Conservation (phyloP, 192 early-diverging fungal genomes). For the Polychytrium aggregatum region DNA sequence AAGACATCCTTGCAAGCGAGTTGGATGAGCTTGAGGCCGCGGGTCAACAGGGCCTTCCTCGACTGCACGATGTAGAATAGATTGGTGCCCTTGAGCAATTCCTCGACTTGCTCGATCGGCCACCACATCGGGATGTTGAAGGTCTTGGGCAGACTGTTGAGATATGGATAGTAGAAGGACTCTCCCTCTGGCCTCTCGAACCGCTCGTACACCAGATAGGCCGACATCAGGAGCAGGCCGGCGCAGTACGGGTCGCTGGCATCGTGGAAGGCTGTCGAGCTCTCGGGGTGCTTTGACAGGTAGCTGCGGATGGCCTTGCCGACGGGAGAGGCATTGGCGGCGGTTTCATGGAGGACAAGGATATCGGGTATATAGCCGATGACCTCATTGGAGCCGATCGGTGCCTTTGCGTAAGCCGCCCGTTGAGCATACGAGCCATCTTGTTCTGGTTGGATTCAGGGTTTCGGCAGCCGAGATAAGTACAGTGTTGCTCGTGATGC, state of each 20-base stretch:
- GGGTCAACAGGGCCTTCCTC: slow-evolving; percentile 13
- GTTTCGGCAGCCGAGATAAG: not conserved
- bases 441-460: not conserved
- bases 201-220: slow-evolving; percentile 25
- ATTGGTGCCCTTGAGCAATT: slow-evolving; percentile 21
- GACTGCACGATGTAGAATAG: slow-evolving; percentile 19
- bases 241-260: slow-evolving; percentile 17
- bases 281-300: slow-evolving; percentile 6
- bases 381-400: slow-evolving; percentile 6
- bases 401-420: slow-evolving; percentile 6
- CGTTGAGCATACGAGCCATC: slow-evolving; percentile 5
- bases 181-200: slow-evolving; percentile 2
- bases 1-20: slow-evolving; percentile 15
- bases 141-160: slow-evolving; percentile 19
- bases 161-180: slow-evolving; percentile 31
- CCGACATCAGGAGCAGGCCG: slow-evolving; percentile 18
- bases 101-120: slow-evolving; percentile 12
- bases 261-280: slow-evolving; percentile 4
- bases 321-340: slow-evolving; percentile 11
- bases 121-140: slow-evolving; percentile 33
- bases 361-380: slow-evolving; percentile 23
- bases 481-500: not conserved
- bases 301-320: slow-evolving; percentile 7
- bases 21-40: slow-evolving; percentile 6
- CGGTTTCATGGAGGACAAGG: slow-evolving; percentile 26